Evolutionary conservation across 495 filamentous ascomycete genomes (phyloP).

Genomic region (Xylaria castorea): DNA sequence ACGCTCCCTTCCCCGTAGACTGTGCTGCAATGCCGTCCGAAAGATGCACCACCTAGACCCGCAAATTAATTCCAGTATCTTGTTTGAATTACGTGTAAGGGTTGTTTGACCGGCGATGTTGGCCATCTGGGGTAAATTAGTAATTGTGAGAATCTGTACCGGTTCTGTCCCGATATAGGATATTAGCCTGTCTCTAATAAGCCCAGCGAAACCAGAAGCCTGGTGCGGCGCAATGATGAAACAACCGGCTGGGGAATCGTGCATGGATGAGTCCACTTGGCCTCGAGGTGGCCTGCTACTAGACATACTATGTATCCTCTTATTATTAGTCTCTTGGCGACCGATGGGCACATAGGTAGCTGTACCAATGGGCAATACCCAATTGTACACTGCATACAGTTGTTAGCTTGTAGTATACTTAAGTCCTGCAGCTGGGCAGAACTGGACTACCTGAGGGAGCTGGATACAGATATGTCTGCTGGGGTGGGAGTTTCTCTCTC

Average conservation of each 20-base stretch:
- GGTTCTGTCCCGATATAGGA: constrained; percentile 4
- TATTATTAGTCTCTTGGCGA: constrained; percentile 21
- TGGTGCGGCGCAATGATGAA: constrained; percentile 29
- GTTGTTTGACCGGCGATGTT: background rate
- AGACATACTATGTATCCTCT: constrained; percentile 2
- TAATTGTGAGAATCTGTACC: constrained; percentile 17
- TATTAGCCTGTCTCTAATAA: constrained; percentile 16
- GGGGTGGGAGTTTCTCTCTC: background rate
- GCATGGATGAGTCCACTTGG: constrained; percentile 15
- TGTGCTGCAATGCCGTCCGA: constrained; percentile 1
- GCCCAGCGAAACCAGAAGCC: constrained; percentile 26
- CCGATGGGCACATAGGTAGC: background rate
- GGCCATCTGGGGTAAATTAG: constrained; percentile 29
- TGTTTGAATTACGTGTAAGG: constrained; percentile 9
- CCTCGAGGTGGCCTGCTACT: constrained; percentile 12
- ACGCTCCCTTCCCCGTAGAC: background rate
- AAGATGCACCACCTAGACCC: constrained; percentile 9
- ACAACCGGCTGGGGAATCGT: constrained; percentile 26
- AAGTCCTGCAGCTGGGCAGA: background rate
- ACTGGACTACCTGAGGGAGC: background rate
- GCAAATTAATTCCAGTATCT: constrained; percentile 23
- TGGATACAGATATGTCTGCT: constrained; percentile 2
- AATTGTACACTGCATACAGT: background rate
- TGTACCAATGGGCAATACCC: background rate
- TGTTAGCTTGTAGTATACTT: background rate